Base-by-base conservation (phyloP, 1,284 basidiomycete genomes). In the Sporisorium graminicola region DNA sequence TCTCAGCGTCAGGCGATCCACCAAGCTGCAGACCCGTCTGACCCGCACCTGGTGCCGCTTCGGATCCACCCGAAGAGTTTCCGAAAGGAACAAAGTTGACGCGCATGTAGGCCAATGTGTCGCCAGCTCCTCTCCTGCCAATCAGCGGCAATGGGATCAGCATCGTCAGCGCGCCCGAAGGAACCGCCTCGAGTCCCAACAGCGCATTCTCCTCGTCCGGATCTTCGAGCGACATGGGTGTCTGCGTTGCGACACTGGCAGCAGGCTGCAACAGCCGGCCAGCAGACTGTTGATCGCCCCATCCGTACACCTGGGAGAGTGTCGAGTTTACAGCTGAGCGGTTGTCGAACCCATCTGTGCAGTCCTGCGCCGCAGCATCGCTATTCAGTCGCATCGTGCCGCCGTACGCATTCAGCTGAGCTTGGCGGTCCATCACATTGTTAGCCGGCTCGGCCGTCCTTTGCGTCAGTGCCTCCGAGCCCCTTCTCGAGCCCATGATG, bases 141-240 rank as follows among this genome's bases (percentile, higher is more conserved):
- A 74, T 58, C 31, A 81, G 57, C 10, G 80, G 79, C 44, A 82
- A 59, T 3, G 81, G 79, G 12, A 82, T 74, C 52, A 81, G 51
- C 81, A 82, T 82, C 20, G 79, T 82, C 55, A 82, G 56, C 14
- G 79, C 72, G 5, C 65, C 66, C 3, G 63, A 33, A 3, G 79
- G 67, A 3, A 77, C 77, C 42, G 60, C 55, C 27, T 77, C 74
- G 9, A 82, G 31, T 0, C 81, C 81, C 26, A 81, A 35, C 13
- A 82, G 60, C 14, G 66, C 63, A 13, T 56, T 51, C 35, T 57
- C 47, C 49, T 77, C 70, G 42, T 72, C 74, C 55, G 59, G 8
- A 35, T 76, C 63, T 44, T 65, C 52, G 24, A 62, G 66, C 24
- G 58, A 44, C 14, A 50, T 42, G n/a, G 43, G 29, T 1, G 33